Evolutionary conservation across 768 basidiomycete species (phyloP), one percentile per base, ranked within the genome.

Genomic region (Omphalotus guepiniiformis): DNA sequence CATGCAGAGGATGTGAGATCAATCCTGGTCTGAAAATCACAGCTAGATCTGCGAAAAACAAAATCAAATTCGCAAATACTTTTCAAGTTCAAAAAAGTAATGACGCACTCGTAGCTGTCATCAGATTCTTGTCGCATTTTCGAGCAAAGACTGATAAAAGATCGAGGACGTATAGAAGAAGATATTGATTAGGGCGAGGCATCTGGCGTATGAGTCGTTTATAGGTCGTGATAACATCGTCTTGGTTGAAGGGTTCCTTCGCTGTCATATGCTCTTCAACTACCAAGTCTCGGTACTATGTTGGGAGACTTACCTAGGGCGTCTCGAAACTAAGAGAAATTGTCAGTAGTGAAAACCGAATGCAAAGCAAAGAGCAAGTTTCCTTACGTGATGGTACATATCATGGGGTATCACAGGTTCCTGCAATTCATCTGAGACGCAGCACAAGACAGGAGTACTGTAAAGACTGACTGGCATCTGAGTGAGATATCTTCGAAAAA

Each of bases 1-100:
- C 89, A 59, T 97, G 93, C 19, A 74, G 66, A 2, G 93, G 88
- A 62, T 93, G 91, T 7, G 91, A 88, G 50, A 99, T 83, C 4
- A 99, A 72, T 15, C 94, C 96, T 0, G 96, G 96, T 49, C 93
- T 88, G 67, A 99, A 99, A 54, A 98, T 95, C 38, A 95, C 88
- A 15, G 95, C 96, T 16, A 99, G 82, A 68, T 99, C 95, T 92
- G 61, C 18, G 23, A 39, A 37, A 43, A 45, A 9, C 15, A 40
- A 43, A 19, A 44, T 48, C 47, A n/a, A 27, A 29, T 4, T n/a
- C 30, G 9, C 42, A 43, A 6, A n/a, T 27, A 29, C 21, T 43
- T 42, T 45, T 47, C 29, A 23, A 38, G 25, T 38, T 39, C 18
- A 45, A 46, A 48, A 7, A 23, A 28, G 22, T 12, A 39, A 30